These are phyloP conservation scores for Aspergillus chevalieri DNA, from an alignment of 2,329 filamentous ascomycete genomes.

Conservation along the genomic window DNA sequence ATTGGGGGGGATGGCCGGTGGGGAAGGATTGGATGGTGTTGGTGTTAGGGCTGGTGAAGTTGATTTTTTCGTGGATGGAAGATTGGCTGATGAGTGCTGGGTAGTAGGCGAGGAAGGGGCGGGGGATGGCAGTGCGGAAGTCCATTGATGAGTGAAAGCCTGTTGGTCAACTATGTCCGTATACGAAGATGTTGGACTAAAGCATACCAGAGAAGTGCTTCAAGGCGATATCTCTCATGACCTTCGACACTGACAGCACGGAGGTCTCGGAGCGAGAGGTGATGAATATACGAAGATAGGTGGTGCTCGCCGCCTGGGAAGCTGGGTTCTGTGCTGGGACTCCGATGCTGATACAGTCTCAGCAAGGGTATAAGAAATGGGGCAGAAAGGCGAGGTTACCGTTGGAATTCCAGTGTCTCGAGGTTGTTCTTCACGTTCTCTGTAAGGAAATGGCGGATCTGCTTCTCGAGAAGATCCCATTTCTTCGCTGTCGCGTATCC, in stretches of 20 bases:
- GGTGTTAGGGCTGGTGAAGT: conserved; percentile 11
- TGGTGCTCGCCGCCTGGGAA: conserved; percentile 39
- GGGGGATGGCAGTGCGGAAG: conserved; percentile 33
- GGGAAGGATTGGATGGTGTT: conserved; percentile 2
- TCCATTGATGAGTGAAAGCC: conserved; percentile 43
- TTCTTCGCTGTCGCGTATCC: conserved; percentile 47
- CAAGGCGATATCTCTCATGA: conserved; percentile 34
- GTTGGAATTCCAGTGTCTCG: conserved; percentile 50
- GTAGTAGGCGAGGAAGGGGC: conserved; percentile 39
- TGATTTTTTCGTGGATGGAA: conserved; percentile 21
- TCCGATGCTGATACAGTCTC: conserved; percentile 25
- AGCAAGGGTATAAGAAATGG: not conserved
- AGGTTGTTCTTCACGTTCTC: conserved; percentile 36
- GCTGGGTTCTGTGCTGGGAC: conserved; percentile 33
- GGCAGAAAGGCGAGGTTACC: conserved; percentile 15
- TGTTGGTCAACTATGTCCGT: not conserved
- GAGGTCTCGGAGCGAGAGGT: conserved; percentile 28
- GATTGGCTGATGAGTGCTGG: conserved; percentile 31
- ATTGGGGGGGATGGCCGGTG: conserved; percentile 14
- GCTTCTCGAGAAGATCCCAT: conserved; percentile 45
- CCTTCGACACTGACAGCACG: conserved; percentile 24
- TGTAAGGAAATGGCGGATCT: conserved; percentile 41
- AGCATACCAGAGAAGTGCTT: conserved; percentile 36
- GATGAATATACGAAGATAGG: conserved; percentile 42
- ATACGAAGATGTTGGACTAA: not conserved